Conservation (phyloP, 768 basidiomycete genomes). For the Naganishia onofrii region DNA sequence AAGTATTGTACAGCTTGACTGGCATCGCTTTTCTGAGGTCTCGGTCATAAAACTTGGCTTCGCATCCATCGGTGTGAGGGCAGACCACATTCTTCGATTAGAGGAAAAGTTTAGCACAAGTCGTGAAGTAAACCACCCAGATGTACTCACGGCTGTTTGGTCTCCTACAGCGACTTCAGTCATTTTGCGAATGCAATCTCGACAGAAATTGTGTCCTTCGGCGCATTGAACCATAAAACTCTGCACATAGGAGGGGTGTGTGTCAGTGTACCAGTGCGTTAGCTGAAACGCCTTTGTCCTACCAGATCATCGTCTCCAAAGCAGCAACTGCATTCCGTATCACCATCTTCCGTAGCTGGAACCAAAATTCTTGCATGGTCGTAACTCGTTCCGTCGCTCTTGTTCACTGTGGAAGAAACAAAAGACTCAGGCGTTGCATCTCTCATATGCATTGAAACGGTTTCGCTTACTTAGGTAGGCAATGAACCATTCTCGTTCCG, state of each 20-base stretch:
- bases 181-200: conserved; percentile 66
- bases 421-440: conserved; percentile 30
- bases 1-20: conserved; percentile 65
- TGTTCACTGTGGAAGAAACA: conserved; percentile 23
- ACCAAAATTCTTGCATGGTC: conserved; percentile 57
- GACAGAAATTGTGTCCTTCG: conserved; percentile 84
- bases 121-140: conserved; percentile 38
- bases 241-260: conserved; percentile 53
- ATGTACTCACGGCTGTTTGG: conserved; percentile 44
- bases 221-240: conserved; percentile 83
- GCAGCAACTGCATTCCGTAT: conserved; percentile 85
- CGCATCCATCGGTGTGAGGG: conserved; percentile 74
- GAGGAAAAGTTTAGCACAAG: neutral
- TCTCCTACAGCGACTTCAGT: conserved; percentile 63
- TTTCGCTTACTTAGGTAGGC: conserved; percentile 42
- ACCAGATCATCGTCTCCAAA: conserved; percentile 72
- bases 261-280: conserved; percentile 8
- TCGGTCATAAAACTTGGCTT: conserved; percentile 60
- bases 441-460: conserved; percentile 42
- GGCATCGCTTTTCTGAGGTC: conserved; percentile 54
- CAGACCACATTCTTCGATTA: conserved; percentile 62
- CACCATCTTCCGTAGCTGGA: conserved; percentile 56
- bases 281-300: conserved; percentile 45
- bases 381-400: conserved; percentile 50
- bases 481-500: conserved; percentile 57